Evolutionary conservation across 768 basidiomycete species (phyloP), one percentile per base, ranked within the genome.

Genomic region (Chalciporus chontae): DNA sequence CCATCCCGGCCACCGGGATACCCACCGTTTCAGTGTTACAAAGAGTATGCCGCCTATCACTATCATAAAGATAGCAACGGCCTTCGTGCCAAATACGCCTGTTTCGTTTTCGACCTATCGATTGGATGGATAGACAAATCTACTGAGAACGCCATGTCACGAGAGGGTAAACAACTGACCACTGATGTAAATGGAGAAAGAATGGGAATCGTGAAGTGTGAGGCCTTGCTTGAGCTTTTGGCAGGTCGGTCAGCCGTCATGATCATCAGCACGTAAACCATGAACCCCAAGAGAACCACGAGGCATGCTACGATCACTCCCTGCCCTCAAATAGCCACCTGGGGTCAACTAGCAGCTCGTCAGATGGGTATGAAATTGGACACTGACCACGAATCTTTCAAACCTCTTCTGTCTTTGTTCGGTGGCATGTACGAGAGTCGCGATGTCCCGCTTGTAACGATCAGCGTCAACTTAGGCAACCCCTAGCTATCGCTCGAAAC

Each of bases 161-260:
- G 29, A 48, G 39, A 38, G 36, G 27, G 34, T 13, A 18, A 40
- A 40, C 36, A 7, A 51, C 66, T 26, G 19, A 89, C 87, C 61
- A 89, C 87, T 9, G 85, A 87, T 2, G 85, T 78, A 57, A 89
- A 90, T 0, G 87, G 87, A 0, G 87, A 90, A 15, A 90, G 64
- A 4, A 90, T 82, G 4, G 87, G 86, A 19, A 90, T 84, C 0
- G 87, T 89, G 62, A 87, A 87, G 61, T 88, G 87, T 1, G 77
- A 71, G 1, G 83, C 51, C 43, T 45, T 54, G 54, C 21, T 32
- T 45, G 38, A 8, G 43, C 40, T 15, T 45, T 46, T 58, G 45
- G 50, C 39, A 17, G 51, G 46, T 18, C 50, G 48, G 42, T 48
- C 51, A 44, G 61, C 51, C 18, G 62, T 32, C 26, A 52, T 44